Evolutionary conservation across 164 flowering plant species (phyloP).

Genomic region (Vitis cinerea): DNA sequence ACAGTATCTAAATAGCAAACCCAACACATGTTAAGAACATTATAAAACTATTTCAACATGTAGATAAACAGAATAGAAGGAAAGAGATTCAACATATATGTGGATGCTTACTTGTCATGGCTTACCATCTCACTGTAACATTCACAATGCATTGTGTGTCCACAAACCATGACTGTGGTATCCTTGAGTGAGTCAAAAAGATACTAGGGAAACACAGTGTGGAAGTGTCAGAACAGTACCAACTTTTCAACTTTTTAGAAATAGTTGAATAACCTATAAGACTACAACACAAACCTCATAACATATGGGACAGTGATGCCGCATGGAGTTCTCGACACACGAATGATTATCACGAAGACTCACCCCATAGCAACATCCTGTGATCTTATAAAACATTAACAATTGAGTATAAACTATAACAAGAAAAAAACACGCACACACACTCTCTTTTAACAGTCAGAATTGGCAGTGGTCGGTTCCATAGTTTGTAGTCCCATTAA

Average conservation of each 20-base stretch:
- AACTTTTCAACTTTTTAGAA: background rate
- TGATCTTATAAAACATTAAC: conserved; percentile 6
- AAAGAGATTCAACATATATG: background rate
- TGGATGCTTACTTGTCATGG: conserved; percentile 62
- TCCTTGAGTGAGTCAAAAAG: conserved; percentile 90
- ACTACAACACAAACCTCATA: conserved; percentile 60
- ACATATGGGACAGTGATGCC: conserved; percentile 88
- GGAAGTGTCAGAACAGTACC: conserved; percentile 1
- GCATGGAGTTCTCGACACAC: conserved; percentile 90
- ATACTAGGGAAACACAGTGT: conserved; percentile 50
- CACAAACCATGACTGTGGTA: conserved; percentile 84
- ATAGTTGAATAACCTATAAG: background rate
- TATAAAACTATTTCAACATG: background rate
- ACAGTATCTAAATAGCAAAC: conserved; percentile 50
- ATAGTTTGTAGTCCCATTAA: too few relatives aligned
- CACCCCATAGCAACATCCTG: conserved; percentile 83
- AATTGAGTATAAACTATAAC: background rate
- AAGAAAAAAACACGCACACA: background rate
- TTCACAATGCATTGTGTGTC: conserved; percentile 91
- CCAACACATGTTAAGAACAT: background rate
- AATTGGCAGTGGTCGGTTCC: too few relatives aligned
- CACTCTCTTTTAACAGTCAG: background rate
- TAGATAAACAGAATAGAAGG: background rate
- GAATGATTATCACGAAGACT: conserved; percentile 61
- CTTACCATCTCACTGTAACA: conserved; percentile 78